phyloP scores from a whole-genome alignment of 108 stramenopile genomes.

The Chaetoceros tenuissimus region DNA sequence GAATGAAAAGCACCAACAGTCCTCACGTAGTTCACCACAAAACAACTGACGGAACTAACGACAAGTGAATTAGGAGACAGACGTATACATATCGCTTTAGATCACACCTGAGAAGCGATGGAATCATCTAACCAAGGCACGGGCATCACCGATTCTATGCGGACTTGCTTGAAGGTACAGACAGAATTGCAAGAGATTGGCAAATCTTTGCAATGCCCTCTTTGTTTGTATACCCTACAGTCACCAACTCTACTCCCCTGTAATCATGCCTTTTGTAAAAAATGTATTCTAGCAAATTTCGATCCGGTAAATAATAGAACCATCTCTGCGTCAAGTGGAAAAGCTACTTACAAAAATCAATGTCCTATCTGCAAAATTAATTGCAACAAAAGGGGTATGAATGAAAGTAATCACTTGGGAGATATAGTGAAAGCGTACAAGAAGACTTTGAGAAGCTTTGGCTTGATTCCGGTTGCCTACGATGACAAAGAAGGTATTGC shows the following conservation, averaged over 20 bases:
- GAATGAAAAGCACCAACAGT: no score
- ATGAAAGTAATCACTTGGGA: slow-evolving; percentile 29
- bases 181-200: slow-evolving; percentile 9
- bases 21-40: no score
- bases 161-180: slow-evolving; percentile 7
- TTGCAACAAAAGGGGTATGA: slow-evolving; percentile 21
- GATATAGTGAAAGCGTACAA: slow-evolving; percentile 47
- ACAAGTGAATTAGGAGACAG: no score
- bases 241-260: slow-evolving; percentile 34
- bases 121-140: no score
- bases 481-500: slow-evolving; percentile 17
- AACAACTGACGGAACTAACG: no score
- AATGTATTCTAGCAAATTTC: slow-evolving; percentile 28
- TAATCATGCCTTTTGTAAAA: slow-evolving; percentile 53
- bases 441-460: slow-evolving; percentile 34
- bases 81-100: no score
- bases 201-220: slow-evolving; percentile 22
- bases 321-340: background rate
- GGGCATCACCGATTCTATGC: no score
- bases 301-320: slow-evolving; percentile 1
- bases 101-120: no score
- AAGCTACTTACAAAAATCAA: background rate
- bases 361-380: slow-evolving; percentile 57
- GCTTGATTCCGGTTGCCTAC: slow-evolving; percentile 40
- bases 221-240: slow-evolving; percentile 26